Conservation (phyloP, 148 eudicot species). For the Tetragonia tetragonoides region DNA sequence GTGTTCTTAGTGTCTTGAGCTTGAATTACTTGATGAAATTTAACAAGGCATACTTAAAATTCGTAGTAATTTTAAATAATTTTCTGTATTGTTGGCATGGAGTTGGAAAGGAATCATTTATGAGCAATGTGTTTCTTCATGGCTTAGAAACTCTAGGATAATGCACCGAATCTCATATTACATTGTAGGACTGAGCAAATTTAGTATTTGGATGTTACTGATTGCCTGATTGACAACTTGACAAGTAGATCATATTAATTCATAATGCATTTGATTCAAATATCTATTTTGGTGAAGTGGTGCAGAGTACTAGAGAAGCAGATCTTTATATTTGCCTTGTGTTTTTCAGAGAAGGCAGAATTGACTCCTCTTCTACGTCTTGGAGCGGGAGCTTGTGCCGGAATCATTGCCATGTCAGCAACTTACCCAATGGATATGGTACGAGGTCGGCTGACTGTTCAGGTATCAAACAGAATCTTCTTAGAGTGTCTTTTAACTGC, state of each 20-base stretch:
- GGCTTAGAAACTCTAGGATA: not conserved
- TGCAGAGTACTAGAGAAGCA: not conserved
- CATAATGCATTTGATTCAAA: not conserved
- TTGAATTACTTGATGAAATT: not conserved
- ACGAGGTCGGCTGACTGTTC: constrained; percentile 88
- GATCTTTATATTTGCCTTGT: constrained; percentile 6
- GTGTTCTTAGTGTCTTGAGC: not conserved
- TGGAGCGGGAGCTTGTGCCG: constrained; percentile 97
- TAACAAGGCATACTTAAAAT: not conserved
- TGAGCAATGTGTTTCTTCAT: not conserved
- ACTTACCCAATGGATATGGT: constrained; percentile 97
- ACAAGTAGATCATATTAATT: not conserved
- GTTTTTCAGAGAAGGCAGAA: constrained; percentile 68
- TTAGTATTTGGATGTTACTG: too few species aligned
- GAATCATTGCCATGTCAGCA: constrained; percentile 95
- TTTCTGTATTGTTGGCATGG: not conserved
- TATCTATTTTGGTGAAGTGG: not conserved
- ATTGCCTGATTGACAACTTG: not conserved
- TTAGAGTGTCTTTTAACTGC: not conserved
- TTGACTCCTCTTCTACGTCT: constrained; percentile 85
- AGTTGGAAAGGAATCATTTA: constrained; percentile 7
- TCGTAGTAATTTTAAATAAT: not conserved
- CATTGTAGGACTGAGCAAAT: not conserved
- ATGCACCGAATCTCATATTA: not conserved
- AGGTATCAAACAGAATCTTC: constrained; percentile 41